A percentile compares a stretch with the other conserved stretches of the same genome.
Conservation (phyloP, 2,329 filamentous ascomycete species). For the Paracorniculantispora psalliotae region DNA sequence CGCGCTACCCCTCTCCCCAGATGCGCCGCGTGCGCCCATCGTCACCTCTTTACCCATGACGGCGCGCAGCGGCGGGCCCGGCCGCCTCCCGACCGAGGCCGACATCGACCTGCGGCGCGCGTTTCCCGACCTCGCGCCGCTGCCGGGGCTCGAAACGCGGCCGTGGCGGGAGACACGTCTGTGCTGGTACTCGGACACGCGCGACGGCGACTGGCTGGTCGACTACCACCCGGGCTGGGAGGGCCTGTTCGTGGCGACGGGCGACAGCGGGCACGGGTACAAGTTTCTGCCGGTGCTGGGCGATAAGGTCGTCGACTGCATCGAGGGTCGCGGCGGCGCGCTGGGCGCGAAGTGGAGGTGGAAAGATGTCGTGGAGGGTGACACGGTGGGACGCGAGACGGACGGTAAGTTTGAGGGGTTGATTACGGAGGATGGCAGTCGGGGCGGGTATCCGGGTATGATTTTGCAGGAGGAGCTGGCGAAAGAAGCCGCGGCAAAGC, state of each 20-base stretch:
- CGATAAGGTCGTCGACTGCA: constrained; percentile 53
- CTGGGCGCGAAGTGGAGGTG: constrained; percentile 58
- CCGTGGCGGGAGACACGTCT: constrained; percentile 59
- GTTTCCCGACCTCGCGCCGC: constrained; percentile 56
- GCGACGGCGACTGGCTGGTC: constrained; percentile 65
- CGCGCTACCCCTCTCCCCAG: constrained; percentile 29
- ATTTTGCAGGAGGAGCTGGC: constrained; percentile 41
- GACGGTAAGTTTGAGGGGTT: constrained; percentile 35
- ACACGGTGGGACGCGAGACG: constrained; percentile 28
- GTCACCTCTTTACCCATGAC: constrained; percentile 33
- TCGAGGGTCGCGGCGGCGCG: constrained; percentile 42
- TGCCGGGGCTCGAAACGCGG: constrained; percentile 48
- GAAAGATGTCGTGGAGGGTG: constrained; percentile 48
- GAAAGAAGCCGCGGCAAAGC: constrained; percentile 19
- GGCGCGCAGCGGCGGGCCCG: constrained; percentile 33
- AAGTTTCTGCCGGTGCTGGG: constrained; percentile 66
- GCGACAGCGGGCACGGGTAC: constrained; percentile 61
- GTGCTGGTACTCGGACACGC: constrained; percentile 75
- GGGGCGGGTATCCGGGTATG: constrained; percentile 44
- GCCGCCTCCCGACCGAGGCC: constrained; percentile 55
- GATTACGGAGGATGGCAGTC: constrained; percentile 48
- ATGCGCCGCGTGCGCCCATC: constrained; percentile 24
- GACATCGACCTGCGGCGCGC: constrained; percentile 56
- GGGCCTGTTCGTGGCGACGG: constrained; percentile 56
- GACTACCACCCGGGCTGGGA: constrained; percentile 60